Percentiles rank a stretch among this genome's conserved stretches.
Conservation (phyloP, 2,329 filamentous ascomycete species). For the Pseudogymnoascus sp. region DNA sequence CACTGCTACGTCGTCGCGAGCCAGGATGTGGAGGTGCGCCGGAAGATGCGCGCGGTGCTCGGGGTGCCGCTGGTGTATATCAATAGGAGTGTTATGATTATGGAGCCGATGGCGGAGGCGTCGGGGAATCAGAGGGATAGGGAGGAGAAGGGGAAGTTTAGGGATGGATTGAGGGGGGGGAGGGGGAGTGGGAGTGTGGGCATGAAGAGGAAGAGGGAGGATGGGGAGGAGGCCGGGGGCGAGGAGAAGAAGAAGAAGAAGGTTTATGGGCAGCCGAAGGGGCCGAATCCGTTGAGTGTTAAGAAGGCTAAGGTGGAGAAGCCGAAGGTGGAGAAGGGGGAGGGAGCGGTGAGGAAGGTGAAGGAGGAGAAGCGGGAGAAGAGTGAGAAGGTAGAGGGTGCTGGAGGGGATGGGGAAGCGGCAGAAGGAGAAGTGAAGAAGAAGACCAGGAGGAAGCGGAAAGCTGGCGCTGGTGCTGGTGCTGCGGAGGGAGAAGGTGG, state of each 20-base stretch:
- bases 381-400: slow-evolving; percentile 21
- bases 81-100: slow-evolving; percentile 67
- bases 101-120: slow-evolving; percentile 66
- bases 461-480: slow-evolving; percentile 16
- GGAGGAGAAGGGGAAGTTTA: slow-evolving; percentile 69
- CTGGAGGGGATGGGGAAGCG: background rate
- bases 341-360: slow-evolving; percentile 18
- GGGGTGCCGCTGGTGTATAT: slow-evolving; percentile 75
- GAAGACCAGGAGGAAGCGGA: slow-evolving; percentile 33
- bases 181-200: slow-evolving; percentile 34
- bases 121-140: slow-evolving; percentile 55
- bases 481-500: slow-evolving; percentile 13
- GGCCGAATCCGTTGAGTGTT: slow-evolving; percentile 61
- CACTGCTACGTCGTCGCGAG: slow-evolving; percentile 71
- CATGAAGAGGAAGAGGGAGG: slow-evolving; percentile 29
- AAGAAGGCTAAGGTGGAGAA: slow-evolving; percentile 56
- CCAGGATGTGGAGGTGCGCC: slow-evolving; percentile 58
- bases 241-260: slow-evolving; percentile 41
- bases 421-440: slow-evolving; percentile 26
- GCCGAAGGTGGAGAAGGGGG: slow-evolving; percentile 22
- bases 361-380: slow-evolving; percentile 25
- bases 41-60: slow-evolving; percentile 54
- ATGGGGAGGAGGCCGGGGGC: slow-evolving; percentile 18
- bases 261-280: slow-evolving; percentile 52
- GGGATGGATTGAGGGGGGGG: slow-evolving; percentile 50